These are phyloP conservation scores for Trichoderma harzianum DNA, from an alignment of 2,329 filamentous ascomycete genomes.

Conservation along the genomic window DNA sequence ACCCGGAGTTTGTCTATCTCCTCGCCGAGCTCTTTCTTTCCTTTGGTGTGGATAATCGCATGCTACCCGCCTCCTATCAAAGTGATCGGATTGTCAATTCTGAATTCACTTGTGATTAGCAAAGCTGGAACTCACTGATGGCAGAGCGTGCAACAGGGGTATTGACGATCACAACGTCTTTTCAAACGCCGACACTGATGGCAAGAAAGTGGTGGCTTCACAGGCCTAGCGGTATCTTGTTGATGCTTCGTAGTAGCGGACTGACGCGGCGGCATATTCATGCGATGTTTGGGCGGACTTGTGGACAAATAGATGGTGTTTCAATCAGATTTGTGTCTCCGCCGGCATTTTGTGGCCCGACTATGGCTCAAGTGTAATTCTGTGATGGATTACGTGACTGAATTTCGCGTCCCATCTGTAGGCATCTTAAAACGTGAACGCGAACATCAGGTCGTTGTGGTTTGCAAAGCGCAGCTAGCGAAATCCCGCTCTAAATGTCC, in stretches of 20 bases:
- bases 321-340: not conserved
- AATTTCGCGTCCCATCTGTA: not conserved
- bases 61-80: not conserved
- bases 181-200: slow-evolving; percentile 8
- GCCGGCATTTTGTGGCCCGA: too few species aligned
- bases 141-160: slow-evolving; percentile 11
- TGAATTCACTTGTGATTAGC: not conserved
- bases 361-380: not conserved
- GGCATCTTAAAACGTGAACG: not conserved
- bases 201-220: not conserved
- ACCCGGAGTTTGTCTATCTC: not conserved
- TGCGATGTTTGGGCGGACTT: not conserved
- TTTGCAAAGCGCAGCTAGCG: not conserved
- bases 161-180: slow-evolving; percentile 8
- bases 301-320: not conserved
- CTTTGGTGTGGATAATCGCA: slow-evolving; percentile 16
- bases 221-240: not conserved
- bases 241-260: not conserved
- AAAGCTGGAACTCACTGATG: not conserved
- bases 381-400: not conserved
- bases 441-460: not conserved
- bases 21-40: slow-evolving; percentile 4
- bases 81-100: not conserved
- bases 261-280: not conserved
- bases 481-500: not conserved